These are phyloP conservation scores for Globisporangium ultimum DNA, from an alignment of 352 stramenopile species.

Conservation along the genomic window DNA sequence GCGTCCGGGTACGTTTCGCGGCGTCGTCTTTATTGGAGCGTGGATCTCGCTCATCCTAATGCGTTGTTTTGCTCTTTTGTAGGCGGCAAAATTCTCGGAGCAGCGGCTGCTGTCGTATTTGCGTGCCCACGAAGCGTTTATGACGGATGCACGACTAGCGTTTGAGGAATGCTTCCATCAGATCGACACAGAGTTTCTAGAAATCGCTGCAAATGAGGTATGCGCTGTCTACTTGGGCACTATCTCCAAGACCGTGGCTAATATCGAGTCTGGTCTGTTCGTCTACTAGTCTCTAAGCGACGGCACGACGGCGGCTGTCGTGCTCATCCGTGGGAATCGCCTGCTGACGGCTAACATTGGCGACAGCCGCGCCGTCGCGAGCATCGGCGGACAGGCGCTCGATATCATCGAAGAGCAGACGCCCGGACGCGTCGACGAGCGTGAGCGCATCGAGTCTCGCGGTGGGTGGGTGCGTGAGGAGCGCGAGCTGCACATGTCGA, in stretches of 20 bases:
- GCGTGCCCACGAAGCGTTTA: constrained; percentile 63
- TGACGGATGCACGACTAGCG: constrained; percentile 48
- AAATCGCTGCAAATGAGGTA: constrained; percentile 56
- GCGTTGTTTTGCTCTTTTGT: not conserved
- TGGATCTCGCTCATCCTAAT: not conserved
- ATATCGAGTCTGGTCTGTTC: not conserved
- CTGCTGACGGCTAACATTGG: constrained; percentile 85
- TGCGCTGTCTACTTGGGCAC: not conserved
- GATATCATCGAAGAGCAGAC: constrained; percentile 89
- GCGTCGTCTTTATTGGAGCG: too few species aligned
- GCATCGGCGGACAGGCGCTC: constrained; percentile 68
- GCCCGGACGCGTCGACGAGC: constrained; percentile 69
- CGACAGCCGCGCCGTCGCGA: constrained; percentile 85
- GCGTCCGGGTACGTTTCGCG: constrained; percentile 48
- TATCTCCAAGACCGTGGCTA: too few species aligned
- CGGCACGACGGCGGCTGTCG: constrained; percentile 75
- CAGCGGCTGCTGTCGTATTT: constrained; percentile 68
- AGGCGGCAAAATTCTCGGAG: constrained; percentile 78
- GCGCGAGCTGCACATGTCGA: constrained; percentile 83
- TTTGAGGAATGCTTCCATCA: constrained; percentile 74
- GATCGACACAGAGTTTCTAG: constrained; percentile 79
- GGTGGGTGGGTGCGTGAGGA: constrained; percentile 62
- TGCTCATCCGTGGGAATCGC: constrained; percentile 77
- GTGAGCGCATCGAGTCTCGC: constrained; percentile 60
- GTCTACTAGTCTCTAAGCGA: constrained; percentile 56